Percentiles rank a stretch among this genome's conserved stretches.
Conservation (phyloP, 208 protist genomes). For the Trypanosoma conorhini region DNA sequence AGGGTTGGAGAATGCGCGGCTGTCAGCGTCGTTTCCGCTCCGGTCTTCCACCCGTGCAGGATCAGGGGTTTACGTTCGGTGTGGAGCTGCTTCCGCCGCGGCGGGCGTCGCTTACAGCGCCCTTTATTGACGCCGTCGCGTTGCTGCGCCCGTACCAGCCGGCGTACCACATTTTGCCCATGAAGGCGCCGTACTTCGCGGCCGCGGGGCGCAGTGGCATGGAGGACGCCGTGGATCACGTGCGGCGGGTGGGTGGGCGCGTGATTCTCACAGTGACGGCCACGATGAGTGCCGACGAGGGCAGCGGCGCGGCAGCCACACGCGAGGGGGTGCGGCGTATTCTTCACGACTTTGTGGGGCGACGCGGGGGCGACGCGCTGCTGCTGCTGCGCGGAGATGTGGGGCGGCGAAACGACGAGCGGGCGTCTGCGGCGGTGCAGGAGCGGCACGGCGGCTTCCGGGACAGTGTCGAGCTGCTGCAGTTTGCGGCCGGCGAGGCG, state of each 20-base stretch:
- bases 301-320: neutral
- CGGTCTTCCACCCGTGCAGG: neutral
- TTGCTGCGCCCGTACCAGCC: neutral
- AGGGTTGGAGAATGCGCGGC: neutral
- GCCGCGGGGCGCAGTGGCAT: neutral
- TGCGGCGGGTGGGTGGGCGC: conserved; percentile 5
- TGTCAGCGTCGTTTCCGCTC: neutral
- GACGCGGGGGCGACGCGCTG: conserved; percentile 21
- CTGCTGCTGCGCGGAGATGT: conserved; percentile 42
- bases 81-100: neutral
- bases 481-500: conserved; percentile 12
- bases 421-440: neutral
- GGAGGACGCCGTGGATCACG: conserved; percentile 1
- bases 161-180: neutral
- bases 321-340: conserved; percentile 8
- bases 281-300: conserved; percentile 16
- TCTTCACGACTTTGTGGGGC: conserved; percentile 18
- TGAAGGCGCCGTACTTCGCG: conserved; percentile 9
- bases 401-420: neutral
- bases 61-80: neutral
- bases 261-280: conserved; percentile 35
- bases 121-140: neutral
- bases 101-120: neutral
- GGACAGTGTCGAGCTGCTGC: conserved; percentile 25
- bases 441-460: conserved; percentile 12